Percentiles rank a stretch among this genome's conserved stretches.
Conservation (phyloP, 352 stramenopile species). For the Phytophthora ramorum region DNA sequence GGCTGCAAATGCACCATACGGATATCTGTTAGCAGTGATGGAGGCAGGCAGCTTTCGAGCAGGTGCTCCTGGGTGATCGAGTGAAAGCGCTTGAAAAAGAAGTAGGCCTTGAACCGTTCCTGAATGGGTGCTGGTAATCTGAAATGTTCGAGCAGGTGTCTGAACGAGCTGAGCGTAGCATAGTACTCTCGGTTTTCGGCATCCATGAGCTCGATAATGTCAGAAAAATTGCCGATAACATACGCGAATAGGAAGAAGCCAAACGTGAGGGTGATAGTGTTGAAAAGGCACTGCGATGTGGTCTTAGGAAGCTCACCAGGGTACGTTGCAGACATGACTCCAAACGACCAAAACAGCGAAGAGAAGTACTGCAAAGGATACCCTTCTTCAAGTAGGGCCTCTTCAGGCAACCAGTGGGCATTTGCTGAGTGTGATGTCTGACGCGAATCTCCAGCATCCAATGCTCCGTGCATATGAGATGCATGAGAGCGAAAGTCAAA, state of each 20-base stretch:
- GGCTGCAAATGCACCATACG: slow-evolving; percentile 69
- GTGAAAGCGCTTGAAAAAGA: slow-evolving; percentile 78
- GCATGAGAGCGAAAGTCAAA: slow-evolving; percentile 55
- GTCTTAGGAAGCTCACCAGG: slow-evolving; percentile 61
- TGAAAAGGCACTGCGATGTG: slow-evolving; percentile 57
- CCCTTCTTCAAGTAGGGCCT: slow-evolving; percentile 34
- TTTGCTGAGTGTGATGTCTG: slow-evolving; percentile 18
- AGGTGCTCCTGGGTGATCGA: slow-evolving; percentile 78
- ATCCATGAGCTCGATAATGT: slow-evolving; percentile 76
- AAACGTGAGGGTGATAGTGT: slow-evolving; percentile 59
- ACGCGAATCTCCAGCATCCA: not conserved
- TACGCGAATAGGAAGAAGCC: slow-evolving; percentile 83
- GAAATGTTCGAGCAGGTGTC: slow-evolving; percentile 67
- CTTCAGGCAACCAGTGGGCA: slow-evolving; percentile 43
- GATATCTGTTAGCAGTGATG: slow-evolving; percentile 73
- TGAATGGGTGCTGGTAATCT: slow-evolving; percentile 46
- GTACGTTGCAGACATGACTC: slow-evolving; percentile 67
- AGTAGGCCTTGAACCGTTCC: slow-evolving; percentile 68
- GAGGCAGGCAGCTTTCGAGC: slow-evolving; percentile 66
- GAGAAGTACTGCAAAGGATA: slow-evolving; percentile 59
- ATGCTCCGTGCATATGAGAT: slow-evolving; percentile 23
- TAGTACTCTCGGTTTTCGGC: slow-evolving; percentile 76
- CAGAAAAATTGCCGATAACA: slow-evolving; percentile 74
- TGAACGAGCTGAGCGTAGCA: slow-evolving; percentile 54
- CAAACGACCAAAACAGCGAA: slow-evolving; percentile 76